phyloP scores from a whole-genome alignment of 2,329 filamentous ascomycete species.

The Neonectria ditissima region DNA sequence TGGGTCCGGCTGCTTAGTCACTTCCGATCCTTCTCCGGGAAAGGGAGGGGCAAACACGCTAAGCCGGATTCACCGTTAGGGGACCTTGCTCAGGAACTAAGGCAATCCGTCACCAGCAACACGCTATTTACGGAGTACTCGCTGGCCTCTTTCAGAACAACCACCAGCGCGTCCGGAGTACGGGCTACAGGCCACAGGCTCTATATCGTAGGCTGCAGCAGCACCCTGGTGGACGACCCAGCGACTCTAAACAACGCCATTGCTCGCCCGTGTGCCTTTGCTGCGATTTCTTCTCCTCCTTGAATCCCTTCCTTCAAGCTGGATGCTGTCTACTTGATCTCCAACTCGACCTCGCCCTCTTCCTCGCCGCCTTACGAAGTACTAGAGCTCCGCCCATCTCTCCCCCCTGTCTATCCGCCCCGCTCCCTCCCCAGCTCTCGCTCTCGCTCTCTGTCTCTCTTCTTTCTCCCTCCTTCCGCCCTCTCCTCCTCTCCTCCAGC shows the following conservation, averaged over 20 bases:
- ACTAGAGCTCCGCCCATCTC: conserved; percentile 20
- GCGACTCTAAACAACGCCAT: neutral
- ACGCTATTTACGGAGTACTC: neutral
- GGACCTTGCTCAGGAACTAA: neutral
- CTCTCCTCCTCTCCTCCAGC: conserved; percentile 3
- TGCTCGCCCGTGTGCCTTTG: neutral
- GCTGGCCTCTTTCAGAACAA: neutral
- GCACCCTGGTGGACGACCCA: neutral
- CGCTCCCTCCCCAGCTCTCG: conserved; percentile 9
- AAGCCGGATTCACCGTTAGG: neutral
- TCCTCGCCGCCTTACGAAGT: conserved; percentile 1
- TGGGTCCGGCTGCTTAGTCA: neutral
- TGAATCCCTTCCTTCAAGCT: too few species aligned
- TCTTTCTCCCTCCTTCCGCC: neutral
- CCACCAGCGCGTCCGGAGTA: neutral
- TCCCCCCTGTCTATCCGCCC: conserved; percentile 21
- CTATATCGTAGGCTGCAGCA: neutral
- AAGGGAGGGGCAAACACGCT: neutral
- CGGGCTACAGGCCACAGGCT: neutral
- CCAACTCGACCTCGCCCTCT: neutral
- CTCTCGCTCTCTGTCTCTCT: conserved; percentile 9
- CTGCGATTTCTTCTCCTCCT: neutral
- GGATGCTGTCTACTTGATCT: neutral
- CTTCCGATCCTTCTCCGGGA: neutral
- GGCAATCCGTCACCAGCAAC: neutral